These are phyloP conservation scores for Endocalyx cinctus DNA, from an alignment of 2,329 filamentous ascomycete species.

Conservation along the genomic window DNA sequence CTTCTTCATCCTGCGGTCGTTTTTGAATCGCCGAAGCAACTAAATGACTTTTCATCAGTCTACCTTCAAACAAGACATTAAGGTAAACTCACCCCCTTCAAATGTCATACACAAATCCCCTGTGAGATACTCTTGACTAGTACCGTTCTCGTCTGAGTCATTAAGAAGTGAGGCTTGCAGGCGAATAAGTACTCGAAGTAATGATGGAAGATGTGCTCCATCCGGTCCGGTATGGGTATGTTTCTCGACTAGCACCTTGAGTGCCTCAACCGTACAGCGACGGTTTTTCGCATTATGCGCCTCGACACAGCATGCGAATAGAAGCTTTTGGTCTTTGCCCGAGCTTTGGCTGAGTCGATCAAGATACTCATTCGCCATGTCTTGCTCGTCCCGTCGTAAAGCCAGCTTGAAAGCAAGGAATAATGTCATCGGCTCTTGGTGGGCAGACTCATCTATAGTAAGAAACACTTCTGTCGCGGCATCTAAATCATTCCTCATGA, in stretches of 20 bases:
- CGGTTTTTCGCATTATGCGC: conserved; percentile 63
- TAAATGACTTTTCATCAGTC: conserved; percentile 8
- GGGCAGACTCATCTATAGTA: conserved; percentile 53
- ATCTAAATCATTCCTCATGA: conserved; percentile 52
- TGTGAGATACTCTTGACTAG: conserved; percentile 18
- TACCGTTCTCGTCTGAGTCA: conserved; percentile 14
- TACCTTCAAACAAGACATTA: too few relatives aligned
- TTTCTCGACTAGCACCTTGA: conserved; percentile 57
- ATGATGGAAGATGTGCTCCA: conserved; percentile 54
- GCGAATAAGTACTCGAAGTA: conserved; percentile 59
- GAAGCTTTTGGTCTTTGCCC: conserved; percentile 52
- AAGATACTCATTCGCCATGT: conserved; percentile 60
- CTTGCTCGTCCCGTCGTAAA: conserved; percentile 52
- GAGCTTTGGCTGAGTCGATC: conserved; percentile 51
- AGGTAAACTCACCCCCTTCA: conserved; percentile 34
- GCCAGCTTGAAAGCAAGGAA: conserved; percentile 75
- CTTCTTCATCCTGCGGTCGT: conserved; percentile 33
- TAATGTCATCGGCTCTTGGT: conserved; percentile 59
- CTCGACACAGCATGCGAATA: conserved; percentile 79
- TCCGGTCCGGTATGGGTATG: conserved; percentile 42
- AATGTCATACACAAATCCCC: conserved; percentile 52
- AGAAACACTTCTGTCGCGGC: conserved; percentile 52
- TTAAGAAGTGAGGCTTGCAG: conserved; percentile 41
- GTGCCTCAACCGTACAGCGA: conserved; percentile 50
- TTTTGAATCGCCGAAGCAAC: conserved; percentile 38